phyloP scores from a whole-genome alignment of 306 rosid species.

The Pterocarpus santalinus region DNA sequence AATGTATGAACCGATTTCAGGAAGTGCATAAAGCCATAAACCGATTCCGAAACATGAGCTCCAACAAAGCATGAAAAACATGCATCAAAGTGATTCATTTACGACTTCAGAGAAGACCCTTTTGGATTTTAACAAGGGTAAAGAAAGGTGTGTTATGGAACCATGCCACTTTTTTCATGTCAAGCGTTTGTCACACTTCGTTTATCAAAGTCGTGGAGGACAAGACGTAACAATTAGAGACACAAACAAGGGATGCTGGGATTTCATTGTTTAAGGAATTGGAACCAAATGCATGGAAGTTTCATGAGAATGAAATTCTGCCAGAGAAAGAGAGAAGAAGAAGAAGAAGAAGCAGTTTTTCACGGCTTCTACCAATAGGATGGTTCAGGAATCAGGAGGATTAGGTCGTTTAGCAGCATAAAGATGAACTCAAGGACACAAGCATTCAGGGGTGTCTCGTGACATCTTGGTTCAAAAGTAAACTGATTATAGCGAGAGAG shows the following conservation, averaged over 20 bases:
- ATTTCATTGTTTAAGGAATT: constrained; percentile 56
- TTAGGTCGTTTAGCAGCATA: constrained; percentile 77
- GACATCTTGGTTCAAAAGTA: constrained; percentile 79
- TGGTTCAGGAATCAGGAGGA: constrained; percentile 68
- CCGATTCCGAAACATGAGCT: constrained; percentile 82
- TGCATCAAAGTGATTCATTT: constrained; percentile 44
- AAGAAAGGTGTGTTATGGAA: constrained; percentile 30
- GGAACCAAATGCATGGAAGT: constrained; percentile 53
- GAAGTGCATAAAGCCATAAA: constrained; percentile 87
- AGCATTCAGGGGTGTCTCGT: constrained; percentile 83
- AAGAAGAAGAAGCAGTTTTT: constrained; percentile 41
- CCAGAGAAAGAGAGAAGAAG: constrained; percentile 53
- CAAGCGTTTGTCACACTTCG: not conserved
- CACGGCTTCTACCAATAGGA: constrained; percentile 66
- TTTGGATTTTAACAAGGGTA: constrained; percentile 35
- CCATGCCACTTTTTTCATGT: constrained; percentile 31
- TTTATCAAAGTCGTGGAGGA: constrained; percentile 45
- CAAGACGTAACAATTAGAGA: constrained; percentile 34
- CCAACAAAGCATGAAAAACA: constrained; percentile 44
- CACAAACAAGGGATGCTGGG: constrained; percentile 20
- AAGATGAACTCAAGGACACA: constrained; percentile 77
- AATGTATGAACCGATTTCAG: constrained; percentile 78
- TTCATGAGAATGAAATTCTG: constrained; percentile 45
- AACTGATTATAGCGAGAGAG: constrained; percentile 38
- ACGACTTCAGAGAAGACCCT: constrained; percentile 47